Base-by-base conservation (phyloP, 306 rosid genomes). In the Acacia melanoxylon region DNA sequence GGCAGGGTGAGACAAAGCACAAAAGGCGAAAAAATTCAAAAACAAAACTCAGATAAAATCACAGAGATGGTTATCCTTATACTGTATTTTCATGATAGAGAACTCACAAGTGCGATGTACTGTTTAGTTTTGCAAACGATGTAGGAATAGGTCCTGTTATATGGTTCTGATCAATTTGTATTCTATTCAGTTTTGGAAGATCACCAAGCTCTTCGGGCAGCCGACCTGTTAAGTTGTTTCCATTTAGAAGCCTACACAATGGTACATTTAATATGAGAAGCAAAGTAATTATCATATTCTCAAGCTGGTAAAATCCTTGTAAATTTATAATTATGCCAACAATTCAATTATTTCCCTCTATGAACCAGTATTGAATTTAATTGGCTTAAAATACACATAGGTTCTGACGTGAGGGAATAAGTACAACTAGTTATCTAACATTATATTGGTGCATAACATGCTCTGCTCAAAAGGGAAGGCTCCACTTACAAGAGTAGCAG, bases 201-300 rank as follows among this genome's bases (percentile, higher is more conserved):
- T 83, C 56, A 54, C 99, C 99, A 67, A 96, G 91, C 89, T 89
- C 91, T 4, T 89, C 93, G 35, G 98, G 98, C 76, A 96, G 87
- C n/a, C 81, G 9, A 85, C 98, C 99, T 77, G 92, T 77, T 85
- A 96, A 85, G 9, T 80, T 12, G 86, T 96, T 94, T 85, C 98
- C 97, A 76, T 90, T 93, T 81, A 96, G 85, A 6, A 96, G 97
- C 87, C 99, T 95, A 85, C 46, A 81, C 68, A 78, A 70, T 77
- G 41, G 37, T 31, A 41, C 31, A 48, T 65, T 35, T 52, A 31
- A 68, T 73, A 76, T 81, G 54, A 68, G 63, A 82, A 70, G 74
- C 25, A 33, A 63, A 61, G 77, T 25, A 72, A 35, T 29, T 31
- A 41, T 16, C 12, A 54, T 70, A 61, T 17, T 56, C 24, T 45